phyloP scores from a whole-genome alignment of 306 rosid species.

The Glycine soja region DNA sequence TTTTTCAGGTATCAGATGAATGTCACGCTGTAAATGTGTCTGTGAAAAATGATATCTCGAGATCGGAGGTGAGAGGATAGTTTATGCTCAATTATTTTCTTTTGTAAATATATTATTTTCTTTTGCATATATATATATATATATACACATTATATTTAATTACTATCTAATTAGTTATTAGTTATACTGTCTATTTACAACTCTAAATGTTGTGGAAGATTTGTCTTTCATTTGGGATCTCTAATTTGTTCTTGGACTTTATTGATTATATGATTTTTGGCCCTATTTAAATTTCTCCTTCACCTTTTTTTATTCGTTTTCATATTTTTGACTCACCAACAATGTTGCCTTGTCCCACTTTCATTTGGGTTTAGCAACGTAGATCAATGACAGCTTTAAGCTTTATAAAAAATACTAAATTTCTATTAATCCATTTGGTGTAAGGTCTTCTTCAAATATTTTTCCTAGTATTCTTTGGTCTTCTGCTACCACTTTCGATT shows the following conservation, averaged over 20 bases:
- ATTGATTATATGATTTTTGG: background rate
- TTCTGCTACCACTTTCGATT: background rate
- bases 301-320: background rate
- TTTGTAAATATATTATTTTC: background rate
- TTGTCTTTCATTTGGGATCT: background rate
- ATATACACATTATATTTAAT: background rate
- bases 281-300: slow-evolving; percentile 11
- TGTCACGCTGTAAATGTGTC: slow-evolving; percentile 89
- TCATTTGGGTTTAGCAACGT: background rate
- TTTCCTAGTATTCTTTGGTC: background rate
- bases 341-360: background rate
- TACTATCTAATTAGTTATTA: slow-evolving; percentile 28
- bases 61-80: slow-evolving; percentile 69
- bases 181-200: slow-evolving; percentile 1
- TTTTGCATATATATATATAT: background rate
- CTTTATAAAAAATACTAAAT: background rate
- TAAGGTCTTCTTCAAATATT: background rate
- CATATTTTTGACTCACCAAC: background rate
- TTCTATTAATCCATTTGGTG: background rate
- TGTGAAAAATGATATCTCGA: slow-evolving; percentile 66
- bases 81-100: slow-evolving; percentile 26
- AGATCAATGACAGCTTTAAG: background rate
- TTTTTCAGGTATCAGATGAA: slow-evolving; percentile 81
- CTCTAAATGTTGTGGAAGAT: slow-evolving; percentile 13
- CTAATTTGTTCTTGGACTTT: background rate